A percentile compares a stretch with the other conserved stretches of the same genome.
Evolutionary conservation across 495 filamentous ascomycete species (phyloP).

Genomic region (Xylaria telfairii): DNA sequence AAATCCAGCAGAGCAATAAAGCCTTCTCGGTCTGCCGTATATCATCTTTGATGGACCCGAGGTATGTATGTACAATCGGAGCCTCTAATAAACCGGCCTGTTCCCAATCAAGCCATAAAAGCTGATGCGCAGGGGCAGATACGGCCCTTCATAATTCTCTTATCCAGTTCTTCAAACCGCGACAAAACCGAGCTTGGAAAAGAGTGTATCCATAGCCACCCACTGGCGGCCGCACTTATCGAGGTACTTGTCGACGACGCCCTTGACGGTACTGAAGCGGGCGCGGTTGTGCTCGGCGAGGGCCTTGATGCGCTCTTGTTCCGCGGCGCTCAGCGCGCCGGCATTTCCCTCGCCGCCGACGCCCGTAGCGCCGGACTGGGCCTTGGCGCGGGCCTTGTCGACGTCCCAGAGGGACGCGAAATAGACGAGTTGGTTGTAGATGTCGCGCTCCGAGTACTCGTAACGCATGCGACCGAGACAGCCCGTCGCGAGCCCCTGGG

Average conservation of each 20-base stretch:
- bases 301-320: constrained; percentile 63
- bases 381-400: constrained; percentile 71
- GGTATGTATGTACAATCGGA: background rate
- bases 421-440: constrained; percentile 96
- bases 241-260: constrained; percentile 84
- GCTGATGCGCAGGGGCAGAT: background rate
- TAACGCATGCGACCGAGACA: constrained; percentile 90
- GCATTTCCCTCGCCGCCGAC: constrained; percentile 47
- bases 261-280: constrained; percentile 75
- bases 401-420: constrained; percentile 87
- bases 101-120: background rate
- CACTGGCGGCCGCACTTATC: constrained; percentile 93
- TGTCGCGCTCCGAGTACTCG: constrained; percentile 82
- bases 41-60: background rate
- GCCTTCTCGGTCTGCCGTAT: too few species aligned
- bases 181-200: constrained; percentile 62
- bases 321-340: constrained; percentile 44
- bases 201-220: constrained; percentile 95
- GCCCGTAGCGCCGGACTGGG: constrained; percentile 34
- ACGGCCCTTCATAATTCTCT: background rate
- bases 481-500: constrained; percentile 77
- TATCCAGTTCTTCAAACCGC: constrained; percentile 31
- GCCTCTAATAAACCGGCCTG: background rate
- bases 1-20: background rate
- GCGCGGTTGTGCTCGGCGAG: constrained; percentile 80